These are phyloP conservation scores for Colletotrichum sp. DNA, from an alignment of 2,329 filamentous ascomycete species.

Conservation along the genomic window DNA sequence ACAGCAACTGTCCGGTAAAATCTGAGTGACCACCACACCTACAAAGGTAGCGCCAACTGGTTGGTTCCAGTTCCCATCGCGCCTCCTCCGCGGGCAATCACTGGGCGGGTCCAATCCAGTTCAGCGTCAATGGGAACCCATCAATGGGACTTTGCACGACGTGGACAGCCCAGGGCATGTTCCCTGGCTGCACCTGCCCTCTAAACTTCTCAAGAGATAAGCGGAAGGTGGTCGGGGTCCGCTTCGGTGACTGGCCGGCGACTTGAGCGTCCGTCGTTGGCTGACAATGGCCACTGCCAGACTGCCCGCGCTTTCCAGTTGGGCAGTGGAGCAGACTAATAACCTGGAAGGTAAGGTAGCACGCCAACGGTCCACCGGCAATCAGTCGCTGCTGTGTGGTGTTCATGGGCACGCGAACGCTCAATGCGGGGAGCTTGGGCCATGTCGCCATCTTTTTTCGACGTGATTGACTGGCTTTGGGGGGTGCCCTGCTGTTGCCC, in stretches of 20 bases:
- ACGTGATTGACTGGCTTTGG: constrained; percentile 7
- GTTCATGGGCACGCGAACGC: background rate
- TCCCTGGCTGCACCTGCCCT: background rate
- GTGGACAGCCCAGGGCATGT: background rate
- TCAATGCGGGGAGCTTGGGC: constrained; percentile 29
- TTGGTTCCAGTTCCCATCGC: background rate
- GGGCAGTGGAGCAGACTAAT: background rate
- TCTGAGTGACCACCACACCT: background rate
- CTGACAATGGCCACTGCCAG: background rate
- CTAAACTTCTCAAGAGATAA: background rate
- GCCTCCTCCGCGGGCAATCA: background rate
- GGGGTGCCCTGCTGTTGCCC: background rate
- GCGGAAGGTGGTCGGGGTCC: constrained; percentile 17
- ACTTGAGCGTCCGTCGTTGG: background rate
- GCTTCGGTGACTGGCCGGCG: constrained; percentile 7
- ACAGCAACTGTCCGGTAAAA: background rate
- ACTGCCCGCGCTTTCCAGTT: background rate
- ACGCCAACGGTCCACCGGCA: background rate
- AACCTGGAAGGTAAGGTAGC: background rate
- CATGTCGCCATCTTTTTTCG: constrained; percentile 15
- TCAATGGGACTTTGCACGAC: background rate
- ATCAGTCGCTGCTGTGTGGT: background rate
- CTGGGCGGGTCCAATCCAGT: background rate
- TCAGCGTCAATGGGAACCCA: background rate
- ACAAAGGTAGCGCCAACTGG: background rate